Conservation (phyloP, 108 stramenopile species). For the Nitzschia sp. region DNA sequence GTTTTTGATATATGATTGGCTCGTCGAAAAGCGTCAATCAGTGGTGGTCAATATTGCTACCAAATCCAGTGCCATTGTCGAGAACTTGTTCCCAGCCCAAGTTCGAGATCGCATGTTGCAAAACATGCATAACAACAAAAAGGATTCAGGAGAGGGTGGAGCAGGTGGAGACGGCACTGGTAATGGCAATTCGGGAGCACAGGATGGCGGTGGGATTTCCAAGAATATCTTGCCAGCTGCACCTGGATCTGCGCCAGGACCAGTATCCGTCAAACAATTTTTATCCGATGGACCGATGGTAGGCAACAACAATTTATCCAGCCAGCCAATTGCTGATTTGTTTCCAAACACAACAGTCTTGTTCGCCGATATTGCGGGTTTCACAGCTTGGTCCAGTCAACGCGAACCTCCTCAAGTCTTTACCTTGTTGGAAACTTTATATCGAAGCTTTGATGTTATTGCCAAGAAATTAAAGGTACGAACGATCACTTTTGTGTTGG, state of each 20-base stretch:
- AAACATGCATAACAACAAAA: slow-evolving; percentile 7
- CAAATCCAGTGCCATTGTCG: slow-evolving; percentile 34
- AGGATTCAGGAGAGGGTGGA: not conserved
- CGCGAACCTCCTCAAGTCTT: slow-evolving; percentile 34
- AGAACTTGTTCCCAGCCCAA: slow-evolving; percentile 32
- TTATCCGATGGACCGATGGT: not conserved
- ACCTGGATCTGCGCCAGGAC: not conserved
- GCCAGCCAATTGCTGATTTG: slow-evolving; percentile 32
- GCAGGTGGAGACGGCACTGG: not conserved
- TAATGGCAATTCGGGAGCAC: not conserved
- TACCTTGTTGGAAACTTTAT: slow-evolving; percentile 31
- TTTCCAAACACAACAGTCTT: slow-evolving; percentile 33
- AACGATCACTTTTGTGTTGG: no score
- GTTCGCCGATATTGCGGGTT: slow-evolving; percentile 39
- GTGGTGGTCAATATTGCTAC: slow-evolving; percentile 36
- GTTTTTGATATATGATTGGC: slow-evolving; percentile 32
- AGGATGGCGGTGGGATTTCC: not conserved
- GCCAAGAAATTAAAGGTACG: slow-evolving; percentile 31
- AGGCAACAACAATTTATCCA: slow-evolving; percentile 7
- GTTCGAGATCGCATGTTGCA: slow-evolving; percentile 42
- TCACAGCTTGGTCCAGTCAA: slow-evolving; percentile 31
- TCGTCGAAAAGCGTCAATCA: slow-evolving; percentile 33
- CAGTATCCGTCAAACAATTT: slow-evolving; percentile 34
- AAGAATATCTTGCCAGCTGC: not conserved
- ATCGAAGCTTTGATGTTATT: slow-evolving; percentile 34